Evolutionary conservation across 495 filamentous ascomycete genomes (phyloP), one percentile per base, ranked within the genome.

Genomic region (Oidiodendron maius): DNA sequence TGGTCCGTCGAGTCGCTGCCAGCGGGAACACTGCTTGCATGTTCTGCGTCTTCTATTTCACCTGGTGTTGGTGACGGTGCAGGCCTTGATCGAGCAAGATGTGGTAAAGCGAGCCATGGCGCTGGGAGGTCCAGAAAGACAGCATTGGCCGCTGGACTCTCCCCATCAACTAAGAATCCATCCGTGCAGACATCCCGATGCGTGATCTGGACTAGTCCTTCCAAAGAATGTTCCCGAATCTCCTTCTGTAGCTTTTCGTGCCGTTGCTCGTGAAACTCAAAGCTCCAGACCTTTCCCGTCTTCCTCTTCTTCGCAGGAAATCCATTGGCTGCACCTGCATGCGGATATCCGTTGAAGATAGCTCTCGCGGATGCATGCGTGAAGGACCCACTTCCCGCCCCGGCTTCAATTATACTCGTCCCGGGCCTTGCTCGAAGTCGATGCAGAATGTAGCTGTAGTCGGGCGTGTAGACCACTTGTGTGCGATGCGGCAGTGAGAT

Each of bases 391-490:
- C 89, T 95, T 1, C 93, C 93, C 0, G 91, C 88, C 17, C 93
- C 93, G 1, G 93, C 94, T 67, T 98, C 93, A 40, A 98, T 93
- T 10, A 98, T 61, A 9, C 76, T 77, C 9, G 75, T 78, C 2
- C 93, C 94, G 0, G 93, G 89, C 18, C 87, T 69, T 2, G 83
- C 91, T 12, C 87, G 80, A 40, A 98, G 72, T 39, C 89, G 76
- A 61, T 96, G 89, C 18, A 98, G 76, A 30, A 98, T 84, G 61
- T 93, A 98, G 66, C 90, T 95, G 68, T 95, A 95, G 64, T 98
- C 93, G 9, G 94, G 89, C 1, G 89, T 96, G 61, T 98, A 98
- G 53, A 98, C 93, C 40, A 98, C 91, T 66, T 98, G 93, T 8
- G 93, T 98, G 40, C 93, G 77, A 63, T 98, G 93, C 2, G 91